phyloP scores from a whole-genome alignment of 768 basidiomycete genomes.

The Basidioascus undulatus region DNA sequence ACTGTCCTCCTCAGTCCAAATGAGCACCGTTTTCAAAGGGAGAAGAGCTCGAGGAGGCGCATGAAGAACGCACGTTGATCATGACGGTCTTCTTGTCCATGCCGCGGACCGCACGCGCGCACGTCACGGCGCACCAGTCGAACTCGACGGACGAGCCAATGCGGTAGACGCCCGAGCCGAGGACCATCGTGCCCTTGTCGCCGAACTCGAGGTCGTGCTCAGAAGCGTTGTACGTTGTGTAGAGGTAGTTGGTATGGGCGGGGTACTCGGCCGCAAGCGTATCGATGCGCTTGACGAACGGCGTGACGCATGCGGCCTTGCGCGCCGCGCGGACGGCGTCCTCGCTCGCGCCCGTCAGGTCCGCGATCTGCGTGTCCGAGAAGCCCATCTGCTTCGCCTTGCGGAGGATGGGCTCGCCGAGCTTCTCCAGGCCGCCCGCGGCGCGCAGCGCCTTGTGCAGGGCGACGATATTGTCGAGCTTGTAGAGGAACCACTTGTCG shows the following conservation, averaged over 20 bases:
- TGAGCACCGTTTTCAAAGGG: too few species aligned
- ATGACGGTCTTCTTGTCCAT: slow-evolving; percentile 92
- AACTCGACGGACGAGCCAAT: slow-evolving; percentile 98
- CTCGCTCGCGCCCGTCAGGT: slow-evolving; percentile 38
- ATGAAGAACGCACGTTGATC: too few species aligned
- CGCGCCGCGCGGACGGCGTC: slow-evolving; percentile 57
- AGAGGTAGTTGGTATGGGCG: slow-evolving; percentile 95
- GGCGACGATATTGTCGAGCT: slow-evolving; percentile 93
- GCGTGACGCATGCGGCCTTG: slow-evolving; percentile 67
- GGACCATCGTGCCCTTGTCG: slow-evolving; percentile 96
- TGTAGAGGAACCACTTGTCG: slow-evolving; percentile 99
- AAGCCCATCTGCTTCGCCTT: slow-evolving; percentile 89
- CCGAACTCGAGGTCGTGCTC: slow-evolving; percentile 86
- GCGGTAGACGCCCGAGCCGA: slow-evolving; percentile 91
- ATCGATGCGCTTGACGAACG: slow-evolving; percentile 97
- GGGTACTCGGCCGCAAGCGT: slow-evolving; percentile 97
- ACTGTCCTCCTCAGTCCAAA: too few species aligned
- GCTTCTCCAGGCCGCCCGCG: slow-evolving; percentile 39
- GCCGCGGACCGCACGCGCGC: slow-evolving; percentile 68
- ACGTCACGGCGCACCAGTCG: slow-evolving; percentile 99
- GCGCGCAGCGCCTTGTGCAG: slow-evolving; percentile 52
- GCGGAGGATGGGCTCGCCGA: slow-evolving; percentile 52
- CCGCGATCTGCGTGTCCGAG: slow-evolving; percentile 74
- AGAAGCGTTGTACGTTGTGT: slow-evolving; percentile 95
- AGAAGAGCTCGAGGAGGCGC: too few species aligned